phyloP scores from a whole-genome alignment of 2,329 filamentous ascomycete species.

The Bipolaris bicolor region DNA sequence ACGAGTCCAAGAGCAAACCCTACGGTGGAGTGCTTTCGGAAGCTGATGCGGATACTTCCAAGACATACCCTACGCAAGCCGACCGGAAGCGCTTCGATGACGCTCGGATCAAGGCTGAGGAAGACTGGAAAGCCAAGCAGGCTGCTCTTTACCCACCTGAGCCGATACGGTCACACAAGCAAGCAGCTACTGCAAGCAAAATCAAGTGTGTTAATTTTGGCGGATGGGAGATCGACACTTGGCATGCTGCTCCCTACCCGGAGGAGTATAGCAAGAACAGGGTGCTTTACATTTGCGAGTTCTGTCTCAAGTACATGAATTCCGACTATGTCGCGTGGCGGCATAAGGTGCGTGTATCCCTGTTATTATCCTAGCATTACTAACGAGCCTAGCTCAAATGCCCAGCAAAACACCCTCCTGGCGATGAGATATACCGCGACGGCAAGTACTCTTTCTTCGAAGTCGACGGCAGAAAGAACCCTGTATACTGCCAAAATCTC shows the following conservation, averaged over 20 bases:
- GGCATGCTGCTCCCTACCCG: conserved; percentile 97
- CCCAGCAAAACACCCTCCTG: conserved; percentile 92
- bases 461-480: conserved; percentile 94
- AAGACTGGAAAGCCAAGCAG: conserved; percentile 80
- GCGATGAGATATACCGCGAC: conserved; percentile 96
- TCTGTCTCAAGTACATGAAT: conserved; percentile 99
- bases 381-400: conserved; percentile 69
- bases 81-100: conserved; percentile 89
- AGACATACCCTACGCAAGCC: conserved; percentile 78
- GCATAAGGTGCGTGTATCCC: conserved; percentile 68
- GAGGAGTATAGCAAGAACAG: conserved; percentile 98
- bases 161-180: conserved; percentile 64
- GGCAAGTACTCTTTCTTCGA: conserved; percentile 94
- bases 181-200: conserved; percentile 86
- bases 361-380: conserved; percentile 1
- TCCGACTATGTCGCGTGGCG: conserved; percentile 98
- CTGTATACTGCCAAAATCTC: conserved; percentile 98
- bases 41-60: conserved; percentile 86
- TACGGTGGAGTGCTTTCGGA: conserved; percentile 94
- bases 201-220: conserved; percentile 99
- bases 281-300: conserved; percentile 98
- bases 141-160: conserved; percentile 69
- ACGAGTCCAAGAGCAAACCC: conserved; percentile 89
- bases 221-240: conserved; percentile 96
- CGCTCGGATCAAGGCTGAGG: conserved; percentile 87